phyloP scores from a whole-genome alignment of 768 basidiomycete genomes.

The Pisolithus marmoratus region DNA sequence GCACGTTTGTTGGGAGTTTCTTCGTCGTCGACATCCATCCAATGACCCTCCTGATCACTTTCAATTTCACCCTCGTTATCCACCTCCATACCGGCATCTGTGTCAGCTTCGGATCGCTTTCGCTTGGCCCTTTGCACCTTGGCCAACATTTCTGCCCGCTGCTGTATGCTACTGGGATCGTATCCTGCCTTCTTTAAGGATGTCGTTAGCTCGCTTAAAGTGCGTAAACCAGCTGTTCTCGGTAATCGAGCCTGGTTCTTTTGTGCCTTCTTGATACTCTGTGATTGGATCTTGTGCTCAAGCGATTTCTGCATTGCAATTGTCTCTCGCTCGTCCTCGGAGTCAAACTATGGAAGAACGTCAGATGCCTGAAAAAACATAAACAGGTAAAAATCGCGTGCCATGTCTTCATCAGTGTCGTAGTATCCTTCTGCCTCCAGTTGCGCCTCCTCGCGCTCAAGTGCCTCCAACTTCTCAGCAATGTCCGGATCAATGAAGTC shows the following conservation, averaged over 20 bases:
- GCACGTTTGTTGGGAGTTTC: slow-evolving; percentile 52
- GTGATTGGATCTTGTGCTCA: slow-evolving; percentile 63
- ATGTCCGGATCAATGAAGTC: slow-evolving; percentile 99
- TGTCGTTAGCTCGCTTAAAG: slow-evolving; percentile 68
- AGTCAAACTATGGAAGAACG: slow-evolving; percentile 31
- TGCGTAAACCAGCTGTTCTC: slow-evolving; percentile 63
- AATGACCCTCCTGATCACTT: slow-evolving; percentile 37
- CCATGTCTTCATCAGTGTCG: slow-evolving; percentile 82
- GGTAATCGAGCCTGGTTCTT: slow-evolving; percentile 80
- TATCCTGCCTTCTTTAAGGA: slow-evolving; percentile 85
- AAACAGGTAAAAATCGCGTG: slow-evolving; percentile 27
- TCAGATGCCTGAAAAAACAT: background rate
- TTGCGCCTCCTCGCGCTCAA: slow-evolving; percentile 94
- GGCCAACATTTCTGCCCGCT: slow-evolving; percentile 79
- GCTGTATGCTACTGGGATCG: slow-evolving; percentile 82
- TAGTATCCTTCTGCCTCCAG: slow-evolving; percentile 96
- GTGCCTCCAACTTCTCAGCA: slow-evolving; percentile 90
- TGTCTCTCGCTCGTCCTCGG: slow-evolving; percentile 79
- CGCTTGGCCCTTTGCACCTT: slow-evolving; percentile 68
- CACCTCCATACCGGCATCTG: slow-evolving; percentile 61
- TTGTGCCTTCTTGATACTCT: slow-evolving; percentile 76
- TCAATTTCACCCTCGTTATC: slow-evolving; percentile 52
- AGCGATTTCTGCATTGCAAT: slow-evolving; percentile 54
- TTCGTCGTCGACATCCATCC: slow-evolving; percentile 52
- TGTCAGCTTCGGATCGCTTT: slow-evolving; percentile 45